phyloP scores from a whole-genome alignment of 495 filamentous ascomycete species.

The Ramalina intermedia region DNA sequence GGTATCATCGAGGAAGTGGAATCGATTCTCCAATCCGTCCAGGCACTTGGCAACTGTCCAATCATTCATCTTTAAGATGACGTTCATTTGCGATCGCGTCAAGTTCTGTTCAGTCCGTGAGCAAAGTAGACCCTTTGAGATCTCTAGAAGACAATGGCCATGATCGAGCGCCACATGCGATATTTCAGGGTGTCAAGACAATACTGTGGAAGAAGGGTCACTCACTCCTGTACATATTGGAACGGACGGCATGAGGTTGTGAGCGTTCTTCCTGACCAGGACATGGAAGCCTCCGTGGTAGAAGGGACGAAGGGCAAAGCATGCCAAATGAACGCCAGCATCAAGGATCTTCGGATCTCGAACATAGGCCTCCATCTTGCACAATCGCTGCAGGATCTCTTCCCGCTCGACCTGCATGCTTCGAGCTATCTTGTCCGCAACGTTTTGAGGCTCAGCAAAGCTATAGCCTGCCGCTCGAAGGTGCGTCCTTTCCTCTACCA shows the following conservation, averaged over 20 bases:
- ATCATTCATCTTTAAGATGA: slow-evolving; percentile 44
- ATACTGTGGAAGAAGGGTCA: no score
- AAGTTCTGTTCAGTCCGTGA: slow-evolving; percentile 26
- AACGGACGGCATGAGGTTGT: slow-evolving; percentile 53
- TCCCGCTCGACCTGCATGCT: slow-evolving; percentile 54
- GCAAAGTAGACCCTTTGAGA: no score
- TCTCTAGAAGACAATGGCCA: no score
- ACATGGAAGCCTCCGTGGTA: slow-evolving; percentile 59
- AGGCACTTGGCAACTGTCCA: slow-evolving; percentile 37
- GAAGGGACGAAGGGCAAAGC: slow-evolving; percentile 58
- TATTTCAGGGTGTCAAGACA: no score
- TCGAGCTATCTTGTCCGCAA: slow-evolving; percentile 49
- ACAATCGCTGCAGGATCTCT: slow-evolving; percentile 39
- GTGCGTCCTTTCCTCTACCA: slow-evolving; percentile 34
- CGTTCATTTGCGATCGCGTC: slow-evolving; percentile 39
- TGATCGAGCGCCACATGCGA: no score
- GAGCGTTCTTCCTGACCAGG: slow-evolving; percentile 47
- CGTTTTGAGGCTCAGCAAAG: slow-evolving; percentile 55
- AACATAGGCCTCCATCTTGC: slow-evolving; percentile 46
- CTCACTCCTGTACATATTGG: slow-evolving; percentile 30
- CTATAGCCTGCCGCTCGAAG: slow-evolving; percentile 61
- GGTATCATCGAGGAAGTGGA: slow-evolving; percentile 16
- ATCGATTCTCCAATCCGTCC: slow-evolving; percentile 22
- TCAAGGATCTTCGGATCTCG: slow-evolving; percentile 34
- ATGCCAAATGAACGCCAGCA: slow-evolving; percentile 58